Evolutionary conservation across 169 alveolate genomes (phyloP).

Genomic region (Cryptosporidium muris): DNA sequence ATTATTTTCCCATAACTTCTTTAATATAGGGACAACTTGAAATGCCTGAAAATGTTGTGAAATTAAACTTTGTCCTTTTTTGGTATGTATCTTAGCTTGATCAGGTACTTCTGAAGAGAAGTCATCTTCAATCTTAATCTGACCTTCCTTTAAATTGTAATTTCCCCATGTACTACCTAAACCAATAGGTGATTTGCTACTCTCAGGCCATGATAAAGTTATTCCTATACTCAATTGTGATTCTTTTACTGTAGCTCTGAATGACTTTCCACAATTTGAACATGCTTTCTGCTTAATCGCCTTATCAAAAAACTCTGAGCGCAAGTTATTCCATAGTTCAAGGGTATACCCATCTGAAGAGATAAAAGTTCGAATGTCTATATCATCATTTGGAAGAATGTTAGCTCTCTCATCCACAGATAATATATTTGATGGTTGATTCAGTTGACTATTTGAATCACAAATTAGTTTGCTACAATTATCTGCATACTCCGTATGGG

Average conservation of each 20-base stretch:
- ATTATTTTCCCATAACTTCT: slow-evolving; percentile 79
- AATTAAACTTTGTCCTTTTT: slow-evolving; percentile 78
- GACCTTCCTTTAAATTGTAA: slow-evolving; percentile 18
- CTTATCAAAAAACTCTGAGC: slow-evolving; percentile 61
- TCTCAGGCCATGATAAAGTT: slow-evolving; percentile 68
- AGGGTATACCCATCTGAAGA: slow-evolving; percentile 71
- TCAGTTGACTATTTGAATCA: slow-evolving; percentile 36
- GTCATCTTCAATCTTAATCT: slow-evolving; percentile 26
- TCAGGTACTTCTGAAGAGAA: slow-evolving; percentile 55
- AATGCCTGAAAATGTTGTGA: slow-evolving; percentile 82
- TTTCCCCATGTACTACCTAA: slow-evolving; percentile 65
- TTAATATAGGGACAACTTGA: slow-evolving; percentile 80
- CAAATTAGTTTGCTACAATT: slow-evolving; percentile 24
- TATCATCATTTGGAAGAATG: neutral
- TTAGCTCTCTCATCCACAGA: too few species aligned
- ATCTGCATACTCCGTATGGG: slow-evolving; percentile 65
- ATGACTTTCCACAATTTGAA: slow-evolving; percentile 66
- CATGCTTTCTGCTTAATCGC: slow-evolving; percentile 28
- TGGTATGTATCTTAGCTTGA: slow-evolving; percentile 73
- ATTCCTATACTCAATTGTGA: slow-evolving; percentile 67
- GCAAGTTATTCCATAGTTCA: slow-evolving; percentile 44
- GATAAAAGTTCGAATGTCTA: slow-evolving; percentile 63
- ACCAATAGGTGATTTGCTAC: slow-evolving; percentile 56
- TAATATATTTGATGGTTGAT: too few species aligned
- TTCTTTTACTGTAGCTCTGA: slow-evolving; percentile 55